Percentiles rank a stretch among this genome's conserved stretches.
These are phyloP conservation scores for Camelina hispida DNA, from an alignment of 345 rosid species.

Conservation along the genomic window DNA sequence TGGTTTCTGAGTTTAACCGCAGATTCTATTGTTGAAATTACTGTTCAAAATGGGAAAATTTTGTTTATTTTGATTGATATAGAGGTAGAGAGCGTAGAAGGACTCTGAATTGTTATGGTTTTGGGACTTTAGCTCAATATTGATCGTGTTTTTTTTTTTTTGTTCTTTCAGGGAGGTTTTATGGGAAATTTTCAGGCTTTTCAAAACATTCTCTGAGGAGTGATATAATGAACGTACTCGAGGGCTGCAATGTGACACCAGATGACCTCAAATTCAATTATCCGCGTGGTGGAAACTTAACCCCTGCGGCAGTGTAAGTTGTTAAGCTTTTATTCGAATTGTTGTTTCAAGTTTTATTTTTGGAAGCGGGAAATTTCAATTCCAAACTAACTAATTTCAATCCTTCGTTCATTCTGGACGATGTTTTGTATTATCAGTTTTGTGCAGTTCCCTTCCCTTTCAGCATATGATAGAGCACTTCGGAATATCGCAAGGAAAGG, in stretches of 20 bases:
- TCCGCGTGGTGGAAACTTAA: slow-evolving; percentile 42
- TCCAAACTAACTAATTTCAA: slow-evolving; percentile 8
- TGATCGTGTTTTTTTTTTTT: background rate
- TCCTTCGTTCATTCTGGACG: background rate
- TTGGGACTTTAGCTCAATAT: background rate
- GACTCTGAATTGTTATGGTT: background rate
- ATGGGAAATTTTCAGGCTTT: slow-evolving; percentile 58
- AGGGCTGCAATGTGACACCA: slow-evolving; percentile 56
- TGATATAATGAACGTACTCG: slow-evolving; percentile 67
- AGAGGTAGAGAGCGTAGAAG: background rate
- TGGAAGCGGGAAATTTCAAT: background rate
- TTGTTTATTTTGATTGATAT: background rate
- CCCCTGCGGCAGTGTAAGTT: slow-evolving; percentile 55
- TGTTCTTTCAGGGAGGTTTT: slow-evolving; percentile 45
- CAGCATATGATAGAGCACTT: slow-evolving; percentile 50
- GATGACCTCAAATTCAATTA: slow-evolving; percentile 70
- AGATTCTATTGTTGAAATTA: background rate
- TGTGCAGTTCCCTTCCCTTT: slow-evolving; percentile 58
- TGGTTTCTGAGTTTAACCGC: slow-evolving; percentile 18
- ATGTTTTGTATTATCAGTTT: slow-evolving; percentile 50
- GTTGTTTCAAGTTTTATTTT: background rate
- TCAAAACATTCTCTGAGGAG: slow-evolving; percentile 59
- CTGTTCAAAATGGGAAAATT: background rate
- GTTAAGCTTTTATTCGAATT: background rate
- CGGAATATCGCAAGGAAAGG: slow-evolving; percentile 53